A percentile compares a stretch with the other conserved stretches of the same genome.
Evolutionary conservation across 768 basidiomycete genomes (phyloP).

Genomic region (Pisolithus microcarpus): DNA sequence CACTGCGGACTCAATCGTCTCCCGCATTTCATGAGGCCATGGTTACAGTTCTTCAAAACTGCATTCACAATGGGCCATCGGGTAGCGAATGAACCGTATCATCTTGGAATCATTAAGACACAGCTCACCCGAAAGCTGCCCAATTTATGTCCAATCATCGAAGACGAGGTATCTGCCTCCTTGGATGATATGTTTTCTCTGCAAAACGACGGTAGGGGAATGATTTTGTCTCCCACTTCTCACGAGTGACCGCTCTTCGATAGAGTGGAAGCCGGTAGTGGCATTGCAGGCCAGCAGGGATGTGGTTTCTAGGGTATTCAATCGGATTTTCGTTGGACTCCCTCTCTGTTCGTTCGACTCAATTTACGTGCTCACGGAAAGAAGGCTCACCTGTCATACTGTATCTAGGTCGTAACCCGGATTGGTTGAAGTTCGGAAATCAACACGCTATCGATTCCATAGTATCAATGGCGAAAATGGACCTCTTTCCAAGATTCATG

Average conservation of each 20-base stretch:
- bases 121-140: constrained; percentile 33
- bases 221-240: no score
- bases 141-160: constrained; percentile 32
- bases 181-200: constrained; percentile 32
- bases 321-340: constrained; percentile 42
- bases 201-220: constrained; percentile 6
- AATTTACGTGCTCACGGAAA: background rate
- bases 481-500: constrained; percentile 27
- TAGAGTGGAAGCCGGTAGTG: constrained; percentile 35
- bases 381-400: background rate
- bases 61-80: constrained; percentile 32
- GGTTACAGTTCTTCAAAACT: constrained; percentile 28
- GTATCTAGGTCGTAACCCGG: constrained; percentile 29
- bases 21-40: background rate
- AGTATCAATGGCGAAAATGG: constrained; percentile 12
- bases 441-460: constrained; percentile 23
- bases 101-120: constrained; percentile 20
- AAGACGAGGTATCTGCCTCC: constrained; percentile 37
- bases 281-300: constrained; percentile 19
- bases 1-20: no score
- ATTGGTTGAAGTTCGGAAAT: constrained; percentile 24
- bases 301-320: constrained; percentile 36
- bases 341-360: constrained; percentile 34
- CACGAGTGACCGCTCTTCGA: background rate
- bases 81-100: constrained; percentile 21